Evolutionary conservation across 2,329 filamentous ascomycete genomes (phyloP).

Genomic region (Endoconidiophora laricicola): DNA sequence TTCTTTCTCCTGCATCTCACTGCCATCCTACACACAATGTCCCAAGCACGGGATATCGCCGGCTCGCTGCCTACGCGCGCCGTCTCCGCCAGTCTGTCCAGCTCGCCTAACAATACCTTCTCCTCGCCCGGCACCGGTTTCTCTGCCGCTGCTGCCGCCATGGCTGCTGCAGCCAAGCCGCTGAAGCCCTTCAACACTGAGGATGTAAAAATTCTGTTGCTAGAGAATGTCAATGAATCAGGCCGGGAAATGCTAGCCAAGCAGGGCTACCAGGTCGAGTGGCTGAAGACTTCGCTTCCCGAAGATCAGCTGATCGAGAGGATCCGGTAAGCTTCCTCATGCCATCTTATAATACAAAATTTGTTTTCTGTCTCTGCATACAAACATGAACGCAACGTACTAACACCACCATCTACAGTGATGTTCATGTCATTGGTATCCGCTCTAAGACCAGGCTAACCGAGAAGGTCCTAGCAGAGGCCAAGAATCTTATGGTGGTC

Average conservation of each 20-base stretch:
- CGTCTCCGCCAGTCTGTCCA: slow-evolving; percentile 47
- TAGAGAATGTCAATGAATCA: slow-evolving; percentile 91
- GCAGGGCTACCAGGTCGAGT: slow-evolving; percentile 94
- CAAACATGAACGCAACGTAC: neutral
- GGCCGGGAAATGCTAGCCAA: slow-evolving; percentile 64
- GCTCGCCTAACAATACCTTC: slow-evolving; percentile 59
- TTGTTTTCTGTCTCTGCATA: too few relatives aligned
- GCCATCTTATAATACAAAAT: neutral
- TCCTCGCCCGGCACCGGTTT: slow-evolving; percentile 48
- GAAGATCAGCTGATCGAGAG: slow-evolving; percentile 94
- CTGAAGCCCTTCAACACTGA: slow-evolving; percentile 91
- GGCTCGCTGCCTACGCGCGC: slow-evolving; percentile 22
- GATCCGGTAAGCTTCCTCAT: slow-evolving; percentile 51
- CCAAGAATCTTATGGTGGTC: slow-evolving; percentile 86
- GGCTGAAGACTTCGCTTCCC: slow-evolving; percentile 70
- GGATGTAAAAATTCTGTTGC: slow-evolving; percentile 87
- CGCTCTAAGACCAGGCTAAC: slow-evolving; percentile 94
- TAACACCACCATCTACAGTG: slow-evolving; percentile 30
- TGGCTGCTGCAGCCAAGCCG: slow-evolving; percentile 38
- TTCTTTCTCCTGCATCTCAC: neutral
- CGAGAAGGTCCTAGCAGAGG: slow-evolving; percentile 66
- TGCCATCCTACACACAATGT: slow-evolving; percentile 1
- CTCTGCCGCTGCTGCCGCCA: slow-evolving; percentile 7
- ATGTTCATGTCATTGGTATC: slow-evolving; percentile 95
- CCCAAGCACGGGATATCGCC: slow-evolving; percentile 31